Conservation (phyloP, 2,329 filamentous ascomycete species). For the Beauveria australis region DNA sequence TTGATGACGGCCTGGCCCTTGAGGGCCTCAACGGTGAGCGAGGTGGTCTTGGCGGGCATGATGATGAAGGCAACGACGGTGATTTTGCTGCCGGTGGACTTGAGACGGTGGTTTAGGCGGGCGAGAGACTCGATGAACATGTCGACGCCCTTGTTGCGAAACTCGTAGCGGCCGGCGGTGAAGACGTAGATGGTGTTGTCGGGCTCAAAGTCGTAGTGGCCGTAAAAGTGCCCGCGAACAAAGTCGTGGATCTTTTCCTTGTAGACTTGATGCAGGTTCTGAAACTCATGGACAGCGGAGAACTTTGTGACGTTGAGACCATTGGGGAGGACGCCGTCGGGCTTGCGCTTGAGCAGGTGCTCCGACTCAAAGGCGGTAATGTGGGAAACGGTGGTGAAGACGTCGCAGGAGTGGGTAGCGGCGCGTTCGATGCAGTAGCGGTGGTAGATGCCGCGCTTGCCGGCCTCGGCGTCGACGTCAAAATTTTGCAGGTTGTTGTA, state of each 20-base stretch:
- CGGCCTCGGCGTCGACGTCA: constrained; percentile 91
- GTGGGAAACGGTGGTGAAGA: constrained; percentile 97
- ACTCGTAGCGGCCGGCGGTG: constrained; percentile 94
- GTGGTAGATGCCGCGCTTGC: constrained; percentile 97
- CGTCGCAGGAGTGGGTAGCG: constrained; percentile 83
- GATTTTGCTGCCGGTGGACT: constrained; percentile 74
- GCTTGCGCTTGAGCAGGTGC: constrained; percentile 93
- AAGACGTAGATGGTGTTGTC: constrained; percentile 98
- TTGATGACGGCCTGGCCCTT: constrained; percentile 98
- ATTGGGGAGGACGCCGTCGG: constrained; percentile 92
- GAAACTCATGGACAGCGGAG: constrained; percentile 96
- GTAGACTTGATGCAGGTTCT: constrained; percentile 91
- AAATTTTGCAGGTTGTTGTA: constrained; percentile 99
- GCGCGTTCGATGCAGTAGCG: constrained; percentile 96
- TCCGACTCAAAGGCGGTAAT: constrained; percentile 98
- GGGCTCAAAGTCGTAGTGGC: constrained; percentile 92
- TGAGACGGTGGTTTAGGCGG: constrained; percentile 87
- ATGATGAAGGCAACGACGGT: constrained; percentile 98
- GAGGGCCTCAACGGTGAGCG: constrained; percentile 87
- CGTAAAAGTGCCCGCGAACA: constrained; percentile 95
- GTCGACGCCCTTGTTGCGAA: constrained; percentile 96
- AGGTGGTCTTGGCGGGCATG: constrained; percentile 95
- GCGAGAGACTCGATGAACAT: constrained; percentile 99
- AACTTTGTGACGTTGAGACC: constrained; percentile 96
- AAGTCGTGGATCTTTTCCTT: constrained; percentile 99